Conservation (phyloP, 768 basidiomycete species). For the Rhizopogon salebrosus region DNA sequence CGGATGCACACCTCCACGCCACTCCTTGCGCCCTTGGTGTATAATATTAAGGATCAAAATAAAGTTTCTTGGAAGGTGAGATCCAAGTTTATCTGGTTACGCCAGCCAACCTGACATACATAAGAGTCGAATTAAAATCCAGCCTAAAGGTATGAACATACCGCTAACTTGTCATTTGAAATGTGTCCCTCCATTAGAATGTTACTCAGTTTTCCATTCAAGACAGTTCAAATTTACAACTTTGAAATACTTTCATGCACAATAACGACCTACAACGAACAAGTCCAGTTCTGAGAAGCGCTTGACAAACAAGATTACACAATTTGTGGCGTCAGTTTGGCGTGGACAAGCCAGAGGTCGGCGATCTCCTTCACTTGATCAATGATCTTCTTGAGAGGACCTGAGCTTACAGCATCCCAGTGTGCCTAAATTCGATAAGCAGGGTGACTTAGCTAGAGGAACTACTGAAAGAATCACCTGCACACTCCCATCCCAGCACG, state of each 20-base stretch:
- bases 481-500: constrained; percentile 33
- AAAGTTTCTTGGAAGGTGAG: not conserved
- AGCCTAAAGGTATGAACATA: not conserved
- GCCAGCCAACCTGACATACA: not conserved
- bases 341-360: constrained; percentile 28
- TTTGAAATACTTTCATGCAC: not conserved
- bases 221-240: not conserved
- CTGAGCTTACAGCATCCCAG: constrained; percentile 25
- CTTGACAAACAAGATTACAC: constrained; percentile 1
- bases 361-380: constrained; percentile 22
- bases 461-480: constrained; percentile 14
- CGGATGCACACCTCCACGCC: no score
- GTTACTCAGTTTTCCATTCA: not conserved
- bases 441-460: not conserved
- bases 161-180: not conserved
- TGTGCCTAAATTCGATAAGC: constrained; percentile 24
- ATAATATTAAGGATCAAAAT: not conserved
- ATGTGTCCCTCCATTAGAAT: no score
- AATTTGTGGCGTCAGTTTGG: constrained; percentile 13
- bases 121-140: not conserved
- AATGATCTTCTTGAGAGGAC: constrained; percentile 23
- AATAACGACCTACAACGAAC: not conserved
- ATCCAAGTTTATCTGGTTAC: not conserved
- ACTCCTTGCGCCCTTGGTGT: no score
- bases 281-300: not conserved